Conservation (phyloP, 1,284 basidiomycete genomes). For the Ceratobasidium sp. region DNA sequence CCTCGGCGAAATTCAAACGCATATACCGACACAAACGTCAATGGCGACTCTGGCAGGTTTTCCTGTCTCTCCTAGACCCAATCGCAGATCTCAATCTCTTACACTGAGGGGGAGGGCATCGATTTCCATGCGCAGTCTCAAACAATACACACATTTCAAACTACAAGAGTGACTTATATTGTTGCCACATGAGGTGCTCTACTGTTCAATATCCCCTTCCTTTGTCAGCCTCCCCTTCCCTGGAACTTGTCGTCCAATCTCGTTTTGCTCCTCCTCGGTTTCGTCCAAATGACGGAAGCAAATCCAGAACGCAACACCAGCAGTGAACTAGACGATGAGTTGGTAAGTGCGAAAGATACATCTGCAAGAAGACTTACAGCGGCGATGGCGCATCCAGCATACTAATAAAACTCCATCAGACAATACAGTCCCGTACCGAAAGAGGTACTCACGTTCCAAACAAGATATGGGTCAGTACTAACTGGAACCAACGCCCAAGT, state of each 20-base stretch:
- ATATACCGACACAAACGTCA: too few species aligned
- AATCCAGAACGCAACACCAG: conserved; percentile 27
- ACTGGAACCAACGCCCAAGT: conserved; percentile 29
- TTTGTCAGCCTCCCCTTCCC: conserved; percentile 12
- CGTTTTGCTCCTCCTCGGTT: conserved; percentile 20
- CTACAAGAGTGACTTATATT: too few species aligned
- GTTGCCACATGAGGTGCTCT: too few species aligned
- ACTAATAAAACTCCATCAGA: not conserved
- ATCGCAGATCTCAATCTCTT: too few species aligned
- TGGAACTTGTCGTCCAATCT: conserved; percentile 17
- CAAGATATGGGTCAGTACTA: conserved; percentile 38
- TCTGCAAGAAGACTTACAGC: conserved; percentile 20
- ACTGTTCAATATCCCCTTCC: conserved; percentile 7
- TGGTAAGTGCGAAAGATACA: not conserved
- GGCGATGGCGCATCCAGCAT: conserved; percentile 25
- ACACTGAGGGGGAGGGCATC: too few species aligned
- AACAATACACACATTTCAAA: too few species aligned
- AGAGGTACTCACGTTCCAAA: conserved; percentile 41
- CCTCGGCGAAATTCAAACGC: too few species aligned
- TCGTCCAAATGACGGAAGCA: conserved; percentile 14
- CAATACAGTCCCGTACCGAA: not conserved
- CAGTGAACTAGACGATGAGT: not conserved
- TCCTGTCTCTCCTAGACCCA: too few species aligned
- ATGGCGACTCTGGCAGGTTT: too few species aligned
- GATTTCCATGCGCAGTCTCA: too few species aligned